phyloP scores from a whole-genome alignment of 2,329 filamentous ascomycete genomes.

The Aspergillus floridensis region DNA sequence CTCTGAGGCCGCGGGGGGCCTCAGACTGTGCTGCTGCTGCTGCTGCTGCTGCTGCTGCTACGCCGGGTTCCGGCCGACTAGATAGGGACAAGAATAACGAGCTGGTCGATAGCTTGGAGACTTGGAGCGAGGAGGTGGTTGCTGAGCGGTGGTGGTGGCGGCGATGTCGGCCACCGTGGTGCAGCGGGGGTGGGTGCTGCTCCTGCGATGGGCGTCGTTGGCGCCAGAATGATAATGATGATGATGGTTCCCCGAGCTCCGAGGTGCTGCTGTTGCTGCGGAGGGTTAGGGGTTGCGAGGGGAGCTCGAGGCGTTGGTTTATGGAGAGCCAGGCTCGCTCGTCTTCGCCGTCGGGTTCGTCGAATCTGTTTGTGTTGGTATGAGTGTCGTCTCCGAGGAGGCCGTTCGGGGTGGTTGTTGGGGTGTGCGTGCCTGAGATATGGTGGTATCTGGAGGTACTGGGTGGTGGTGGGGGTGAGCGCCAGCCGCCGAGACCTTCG shows the following conservation, averaged over 20 bases:
- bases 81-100: background rate
- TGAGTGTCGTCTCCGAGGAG: background rate
- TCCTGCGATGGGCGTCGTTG: background rate
- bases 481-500: slow-evolving; percentile 45
- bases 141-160: slow-evolving; percentile 35
- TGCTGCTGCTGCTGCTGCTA: background rate
- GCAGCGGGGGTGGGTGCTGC: background rate
- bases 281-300: slow-evolving; percentile 29
- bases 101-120: slow-evolving; percentile 15
- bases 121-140: slow-evolving; percentile 28
- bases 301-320: slow-evolving; percentile 39
- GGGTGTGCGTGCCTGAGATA: slow-evolving; percentile 23
- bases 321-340: slow-evolving; percentile 40
- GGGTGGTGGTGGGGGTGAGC: slow-evolving; percentile 16
- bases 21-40: background rate
- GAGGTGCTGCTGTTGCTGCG: slow-evolving; percentile 11
- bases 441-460: slow-evolving; percentile 21
- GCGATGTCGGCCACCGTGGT: slow-evolving; percentile 6
- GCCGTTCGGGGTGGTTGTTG: slow-evolving; percentile 13
- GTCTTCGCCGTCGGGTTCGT: slow-evolving; percentile 27
- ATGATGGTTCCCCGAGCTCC: slow-evolving; percentile 10
- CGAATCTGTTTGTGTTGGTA: slow-evolving; percentile 12
- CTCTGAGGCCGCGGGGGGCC: background rate
- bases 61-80: background rate
- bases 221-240: background rate